These are phyloP conservation scores for Tremella mesenterica DNA, from an alignment of 768 basidiomycete species.

Conservation along the genomic window DNA sequence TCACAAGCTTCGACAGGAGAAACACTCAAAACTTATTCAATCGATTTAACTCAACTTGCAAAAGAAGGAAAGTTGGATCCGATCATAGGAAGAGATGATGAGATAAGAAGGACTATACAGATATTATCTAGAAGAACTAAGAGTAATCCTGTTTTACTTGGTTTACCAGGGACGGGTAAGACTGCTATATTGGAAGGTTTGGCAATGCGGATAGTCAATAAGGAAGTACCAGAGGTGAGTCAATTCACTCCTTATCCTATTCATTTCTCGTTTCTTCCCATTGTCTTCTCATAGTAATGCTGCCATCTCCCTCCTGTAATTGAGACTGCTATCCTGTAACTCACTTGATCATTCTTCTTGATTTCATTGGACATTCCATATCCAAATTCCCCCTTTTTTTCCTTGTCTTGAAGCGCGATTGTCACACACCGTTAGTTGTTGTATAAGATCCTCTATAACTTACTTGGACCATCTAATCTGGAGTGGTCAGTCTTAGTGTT, in stretches of 20 bases:
- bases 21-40: slow-evolving; percentile 73
- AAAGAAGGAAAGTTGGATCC: slow-evolving; percentile 79
- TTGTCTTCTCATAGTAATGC: too few relatives aligned
- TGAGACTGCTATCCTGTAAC: too few relatives aligned
- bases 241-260: background rate
- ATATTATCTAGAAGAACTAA: slow-evolving; percentile 84
- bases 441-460: too few relatives aligned
- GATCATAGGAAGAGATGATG: slow-evolving; percentile 60
- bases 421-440: too few relatives aligned
- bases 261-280: too few relatives aligned
- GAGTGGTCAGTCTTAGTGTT: too few relatives aligned
- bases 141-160: slow-evolving; percentile 65
- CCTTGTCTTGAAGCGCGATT: too few relatives aligned
- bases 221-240: slow-evolving; percentile 79
- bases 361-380: too few relatives aligned
- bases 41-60: slow-evolving; percentile 76
- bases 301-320: too few relatives aligned
- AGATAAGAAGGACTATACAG: slow-evolving; percentile 84
- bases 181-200: slow-evolving; percentile 86
- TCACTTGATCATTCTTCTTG: too few relatives aligned
- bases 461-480: too few relatives aligned
- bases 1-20: slow-evolving; percentile 58
- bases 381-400: too few relatives aligned
- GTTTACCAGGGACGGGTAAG: slow-evolving; percentile 87
- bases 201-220: slow-evolving; percentile 73